Evolutionary conservation across 2,329 filamentous ascomycete species (phyloP).

Genomic region (Akanthomyces muscarius): DNA sequence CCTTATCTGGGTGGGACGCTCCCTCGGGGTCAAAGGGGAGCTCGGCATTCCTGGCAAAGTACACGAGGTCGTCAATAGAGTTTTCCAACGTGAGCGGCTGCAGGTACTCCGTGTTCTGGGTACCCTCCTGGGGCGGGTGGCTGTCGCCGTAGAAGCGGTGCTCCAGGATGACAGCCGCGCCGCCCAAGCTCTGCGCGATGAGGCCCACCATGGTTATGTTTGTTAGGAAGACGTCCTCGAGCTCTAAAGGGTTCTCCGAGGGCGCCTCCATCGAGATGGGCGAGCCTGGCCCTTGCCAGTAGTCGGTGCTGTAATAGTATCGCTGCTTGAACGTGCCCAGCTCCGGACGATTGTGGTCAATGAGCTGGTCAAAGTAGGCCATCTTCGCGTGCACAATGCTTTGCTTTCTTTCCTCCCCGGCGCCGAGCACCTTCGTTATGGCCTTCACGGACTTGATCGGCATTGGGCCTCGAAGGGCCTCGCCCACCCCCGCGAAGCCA

Average conservation of each 20-base stretch:
- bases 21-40: conserved; percentile 63
- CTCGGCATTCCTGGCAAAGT: conserved; percentile 67
- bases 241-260: conserved; percentile 58
- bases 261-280: conserved; percentile 66
- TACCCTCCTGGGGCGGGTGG: conserved; percentile 50
- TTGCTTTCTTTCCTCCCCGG: background rate
- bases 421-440: background rate
- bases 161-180: conserved; percentile 68
- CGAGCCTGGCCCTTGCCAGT: conserved; percentile 71
- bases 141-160: conserved; percentile 79
- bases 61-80: conserved; percentile 69
- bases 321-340: conserved; percentile 62
- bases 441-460: background rate
- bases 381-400: background rate
- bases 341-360: conserved; percentile 55
- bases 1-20: conserved; percentile 59
- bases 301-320: conserved; percentile 74
- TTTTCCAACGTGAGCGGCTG: conserved; percentile 77
- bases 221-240: conserved; percentile 60
- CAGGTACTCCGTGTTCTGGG: conserved; percentile 61
- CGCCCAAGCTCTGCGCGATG: conserved; percentile 62
- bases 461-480: background rate
- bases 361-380: conserved; percentile 47
- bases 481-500: background rate
- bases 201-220: conserved; percentile 63